Evolutionary conservation across 2,329 filamentous ascomycete genomes (phyloP).

Genomic region (Arthrobotrys megalospora): DNA sequence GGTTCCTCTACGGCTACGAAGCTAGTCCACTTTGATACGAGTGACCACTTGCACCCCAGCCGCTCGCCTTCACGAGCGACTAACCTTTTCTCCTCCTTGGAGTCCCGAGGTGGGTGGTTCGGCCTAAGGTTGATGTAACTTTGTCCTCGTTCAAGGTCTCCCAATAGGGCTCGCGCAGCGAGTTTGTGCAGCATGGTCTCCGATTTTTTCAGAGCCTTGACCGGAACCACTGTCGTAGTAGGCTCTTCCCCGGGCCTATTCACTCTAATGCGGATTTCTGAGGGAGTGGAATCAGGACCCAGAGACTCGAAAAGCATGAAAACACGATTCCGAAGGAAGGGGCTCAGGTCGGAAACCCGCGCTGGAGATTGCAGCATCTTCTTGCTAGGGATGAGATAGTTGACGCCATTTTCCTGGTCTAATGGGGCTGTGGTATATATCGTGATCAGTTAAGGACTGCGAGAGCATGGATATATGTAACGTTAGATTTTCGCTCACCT

Average conservation of each 20-base stretch:
- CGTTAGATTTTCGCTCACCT: too few relatives aligned
- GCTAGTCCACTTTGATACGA: constrained; percentile 35
- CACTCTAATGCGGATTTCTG: constrained; percentile 1
- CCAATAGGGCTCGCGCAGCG: constrained; percentile 13
- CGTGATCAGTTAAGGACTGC: too few relatives aligned
- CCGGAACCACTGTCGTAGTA: constrained; percentile 3
- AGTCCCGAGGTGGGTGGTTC: neutral
- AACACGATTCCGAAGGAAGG: constrained; percentile 27
- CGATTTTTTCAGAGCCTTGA: neutral
- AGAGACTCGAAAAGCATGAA: constrained; percentile 38
- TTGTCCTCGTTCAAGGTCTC: constrained; percentile 17
- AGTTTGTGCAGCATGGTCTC: constrained; percentile 24
- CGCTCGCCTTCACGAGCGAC: constrained; percentile 24
- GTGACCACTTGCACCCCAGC: constrained; percentile 39
- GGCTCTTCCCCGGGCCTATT: constrained; percentile 7
- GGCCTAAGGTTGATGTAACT: neutral
- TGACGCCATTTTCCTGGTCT: neutral
- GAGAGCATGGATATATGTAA: too few relatives aligned
- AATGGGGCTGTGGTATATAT: too few relatives aligned
- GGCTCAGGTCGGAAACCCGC: neutral
- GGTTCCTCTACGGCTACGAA: constrained; percentile 29
- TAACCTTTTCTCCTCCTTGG: neutral
- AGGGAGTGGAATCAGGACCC: neutral
- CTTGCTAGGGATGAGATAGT: neutral
- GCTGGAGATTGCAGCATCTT: constrained; percentile 32